Conservation (phyloP, 1,284 basidiomycete species). For the Sanghuangporus baumii region DNA sequence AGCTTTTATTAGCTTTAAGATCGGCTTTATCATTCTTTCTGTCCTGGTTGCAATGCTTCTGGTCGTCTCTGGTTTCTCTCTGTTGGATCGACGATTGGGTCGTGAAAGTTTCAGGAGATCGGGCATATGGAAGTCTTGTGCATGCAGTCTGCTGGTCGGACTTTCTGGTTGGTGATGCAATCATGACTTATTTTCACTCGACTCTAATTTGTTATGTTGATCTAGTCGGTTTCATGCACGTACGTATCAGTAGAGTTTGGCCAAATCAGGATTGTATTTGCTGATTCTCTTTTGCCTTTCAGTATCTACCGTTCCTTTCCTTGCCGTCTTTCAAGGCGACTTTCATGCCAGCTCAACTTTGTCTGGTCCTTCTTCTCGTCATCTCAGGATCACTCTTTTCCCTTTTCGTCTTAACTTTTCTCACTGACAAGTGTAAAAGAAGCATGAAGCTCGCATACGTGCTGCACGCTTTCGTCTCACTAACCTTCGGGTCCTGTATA, state of each 20-base stretch:
- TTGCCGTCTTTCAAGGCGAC: slow-evolving; percentile 1
- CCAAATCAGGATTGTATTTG: background rate
- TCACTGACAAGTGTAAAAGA: background rate
- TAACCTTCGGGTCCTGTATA: slow-evolving; percentile 3
- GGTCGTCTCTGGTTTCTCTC: slow-evolving; percentile 1
- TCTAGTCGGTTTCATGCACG: slow-evolving; percentile 14
- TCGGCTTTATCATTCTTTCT: slow-evolving; percentile 14
- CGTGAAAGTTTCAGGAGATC: background rate
- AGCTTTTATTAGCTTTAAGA: slow-evolving; percentile 3
- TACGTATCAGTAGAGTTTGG: background rate
- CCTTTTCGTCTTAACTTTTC: background rate
- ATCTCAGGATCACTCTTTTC: slow-evolving; percentile 12
- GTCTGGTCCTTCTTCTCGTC: slow-evolving; percentile 5
- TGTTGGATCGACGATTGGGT: background rate
- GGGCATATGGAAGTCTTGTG: background rate
- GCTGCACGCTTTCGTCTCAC: background rate
- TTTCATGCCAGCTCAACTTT: slow-evolving; percentile 6
- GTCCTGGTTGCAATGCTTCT: slow-evolving; percentile 4
- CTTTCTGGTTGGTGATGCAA: slow-evolving; percentile 11
- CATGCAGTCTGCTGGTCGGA: slow-evolving; percentile 13
- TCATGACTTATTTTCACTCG: background rate
- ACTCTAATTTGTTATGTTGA: background rate
- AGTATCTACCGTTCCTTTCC: slow-evolving; percentile 9
- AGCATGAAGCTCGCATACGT: background rate
- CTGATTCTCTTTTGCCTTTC: background rate